Evolutionary conservation across 2,329 filamentous ascomycete genomes (phyloP).

Genomic region (Penicillium sp.): DNA sequence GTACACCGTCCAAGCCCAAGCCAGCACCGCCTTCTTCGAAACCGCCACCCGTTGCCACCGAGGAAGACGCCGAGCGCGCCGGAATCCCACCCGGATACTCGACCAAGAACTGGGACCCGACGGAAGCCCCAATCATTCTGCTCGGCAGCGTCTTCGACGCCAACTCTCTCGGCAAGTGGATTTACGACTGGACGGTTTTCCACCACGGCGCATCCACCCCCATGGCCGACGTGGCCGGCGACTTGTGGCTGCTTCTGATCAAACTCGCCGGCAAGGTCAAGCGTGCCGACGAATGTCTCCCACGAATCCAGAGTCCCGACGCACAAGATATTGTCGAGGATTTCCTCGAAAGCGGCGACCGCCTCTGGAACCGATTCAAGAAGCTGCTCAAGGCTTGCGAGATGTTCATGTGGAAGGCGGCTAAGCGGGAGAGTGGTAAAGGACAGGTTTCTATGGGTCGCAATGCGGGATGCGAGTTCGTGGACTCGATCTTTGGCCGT

Average conservation of each 20-base stretch:
- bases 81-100: constrained; percentile 88
- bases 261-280: constrained; percentile 93
- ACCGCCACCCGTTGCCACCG: constrained; percentile 58
- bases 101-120: constrained; percentile 97
- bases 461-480: constrained; percentile 91
- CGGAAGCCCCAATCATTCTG: constrained; percentile 89
- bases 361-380: constrained; percentile 82
- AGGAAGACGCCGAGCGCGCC: constrained; percentile 65
- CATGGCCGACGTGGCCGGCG: constrained; percentile 87
- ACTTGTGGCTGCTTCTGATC: constrained; percentile 93
- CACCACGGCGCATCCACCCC: constrained; percentile 79
- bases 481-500: constrained; percentile 90
- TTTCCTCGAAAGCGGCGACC: constrained; percentile 86
- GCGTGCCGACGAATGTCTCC: constrained; percentile 77
- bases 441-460: constrained; percentile 75
- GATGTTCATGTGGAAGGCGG: constrained; percentile 89
- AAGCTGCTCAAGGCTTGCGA: constrained; percentile 89
- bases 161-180: constrained; percentile 98
- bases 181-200: constrained; percentile 99
- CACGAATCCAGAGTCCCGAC: constrained; percentile 71
- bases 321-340: constrained; percentile 82
- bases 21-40: constrained; percentile 38
- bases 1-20: constrained; percentile 50
- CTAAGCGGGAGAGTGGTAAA: constrained; percentile 70
- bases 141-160: constrained; percentile 95